Conservation (phyloP, 257 asterid species). For the Przewalskia tangutica region DNA sequence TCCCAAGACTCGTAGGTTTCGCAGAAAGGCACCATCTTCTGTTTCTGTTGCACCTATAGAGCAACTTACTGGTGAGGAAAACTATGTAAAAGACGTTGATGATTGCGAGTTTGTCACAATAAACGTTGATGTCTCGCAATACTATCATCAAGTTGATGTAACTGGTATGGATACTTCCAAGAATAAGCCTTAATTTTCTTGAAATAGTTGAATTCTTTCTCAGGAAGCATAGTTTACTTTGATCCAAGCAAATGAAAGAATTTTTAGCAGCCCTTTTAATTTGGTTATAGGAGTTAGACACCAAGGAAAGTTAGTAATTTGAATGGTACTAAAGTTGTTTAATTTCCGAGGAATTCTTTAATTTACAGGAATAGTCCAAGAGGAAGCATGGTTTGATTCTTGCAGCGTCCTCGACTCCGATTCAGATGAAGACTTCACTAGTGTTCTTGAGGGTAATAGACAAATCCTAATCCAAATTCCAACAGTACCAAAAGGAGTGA, state of each 20-base stretch:
- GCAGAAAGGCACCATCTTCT: conserved; percentile 52
- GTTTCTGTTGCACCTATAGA: conserved; percentile 39
- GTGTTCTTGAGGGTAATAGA: conserved; percentile 49
- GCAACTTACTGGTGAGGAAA: conserved; percentile 18
- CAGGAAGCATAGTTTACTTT: neutral
- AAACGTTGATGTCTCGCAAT: conserved; percentile 7
- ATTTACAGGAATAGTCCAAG: conserved; percentile 37
- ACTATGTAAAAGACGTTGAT: conserved; percentile 10
- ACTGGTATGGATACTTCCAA: conserved; percentile 18
- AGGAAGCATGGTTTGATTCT: conserved; percentile 84
- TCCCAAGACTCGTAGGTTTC: conserved; percentile 37
- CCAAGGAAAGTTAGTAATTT: neutral
- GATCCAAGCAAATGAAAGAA: neutral
- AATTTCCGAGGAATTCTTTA: neutral
- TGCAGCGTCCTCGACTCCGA: conserved; percentile 61
- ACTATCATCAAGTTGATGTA: conserved; percentile 16
- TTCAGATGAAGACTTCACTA: conserved; percentile 69
- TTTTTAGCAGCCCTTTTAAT: neutral
- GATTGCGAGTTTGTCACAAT: conserved; percentile 20
- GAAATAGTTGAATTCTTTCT: neutral
- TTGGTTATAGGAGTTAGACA: neutral
- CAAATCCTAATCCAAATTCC: neutral
- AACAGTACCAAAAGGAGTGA: neutral
- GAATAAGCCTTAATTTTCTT: neutral
- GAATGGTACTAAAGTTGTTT: neutral